Percentiles rank a stretch among this genome's conserved stretches.
These are phyloP conservation scores for Neckera pumila DNA, from an alignment of 225 moss, liverwort and hornwort genomes.

Conservation along the genomic window DNA sequence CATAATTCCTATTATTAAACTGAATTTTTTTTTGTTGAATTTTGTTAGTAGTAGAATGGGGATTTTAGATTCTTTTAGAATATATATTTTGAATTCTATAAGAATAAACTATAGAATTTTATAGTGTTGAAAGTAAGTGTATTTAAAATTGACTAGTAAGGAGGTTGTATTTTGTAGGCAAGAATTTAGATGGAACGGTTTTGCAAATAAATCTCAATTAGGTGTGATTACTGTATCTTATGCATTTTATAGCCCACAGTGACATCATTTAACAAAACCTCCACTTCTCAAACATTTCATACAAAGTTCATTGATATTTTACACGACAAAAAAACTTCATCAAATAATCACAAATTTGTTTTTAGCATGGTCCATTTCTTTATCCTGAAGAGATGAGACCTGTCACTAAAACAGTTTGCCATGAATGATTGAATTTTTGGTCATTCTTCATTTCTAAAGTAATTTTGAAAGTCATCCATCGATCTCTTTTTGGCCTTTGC, in stretches of 20 bases:
- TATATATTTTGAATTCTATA: too few relatives aligned
- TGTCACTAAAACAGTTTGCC: not conserved
- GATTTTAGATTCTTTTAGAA: not conserved
- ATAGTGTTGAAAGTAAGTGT: not conserved
- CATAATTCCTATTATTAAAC: not conserved
- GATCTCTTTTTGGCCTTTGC: not conserved
- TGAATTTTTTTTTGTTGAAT: not conserved
- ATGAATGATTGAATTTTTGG: not conserved
- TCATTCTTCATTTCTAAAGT: too few relatives aligned
- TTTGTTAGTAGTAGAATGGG: too few relatives aligned
- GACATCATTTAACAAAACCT: not conserved
- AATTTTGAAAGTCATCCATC: not conserved
- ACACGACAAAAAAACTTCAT: rapidly evolving
- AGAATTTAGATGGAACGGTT: rapidly evolving
- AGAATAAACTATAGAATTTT: not conserved
- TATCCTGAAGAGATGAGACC: rapidly evolving
- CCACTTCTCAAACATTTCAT: not conserved
- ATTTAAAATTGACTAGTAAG: not conserved
- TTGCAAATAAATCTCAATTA: not conserved
- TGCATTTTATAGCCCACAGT: not conserved
- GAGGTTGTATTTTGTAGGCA: not conserved
- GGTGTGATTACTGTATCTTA: not conserved
- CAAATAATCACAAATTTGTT: not conserved
- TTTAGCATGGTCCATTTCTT: not conserved
- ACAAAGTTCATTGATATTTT: not conserved